Evolutionary conservation across 495 filamentous ascomycete species (phyloP).

Genomic region (Penicillium turbatum): DNA sequence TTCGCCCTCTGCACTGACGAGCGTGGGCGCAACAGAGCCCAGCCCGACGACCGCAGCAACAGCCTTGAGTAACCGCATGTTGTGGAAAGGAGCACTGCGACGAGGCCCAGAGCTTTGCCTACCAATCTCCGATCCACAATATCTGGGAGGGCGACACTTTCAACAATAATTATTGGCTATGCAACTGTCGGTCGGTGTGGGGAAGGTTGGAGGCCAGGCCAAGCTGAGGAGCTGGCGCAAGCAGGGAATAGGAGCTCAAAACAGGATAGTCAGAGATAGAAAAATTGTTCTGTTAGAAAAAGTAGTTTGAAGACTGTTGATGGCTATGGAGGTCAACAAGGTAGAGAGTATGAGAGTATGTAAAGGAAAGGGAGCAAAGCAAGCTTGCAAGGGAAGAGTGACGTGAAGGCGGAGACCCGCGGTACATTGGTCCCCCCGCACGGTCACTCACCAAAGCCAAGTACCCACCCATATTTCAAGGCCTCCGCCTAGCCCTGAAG

Average conservation of each 20-base stretch:
- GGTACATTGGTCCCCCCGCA: constrained; percentile 21
- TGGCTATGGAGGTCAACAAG: not conserved
- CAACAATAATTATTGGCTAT: constrained; percentile 9
- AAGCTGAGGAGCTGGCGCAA: constrained; percentile 1
- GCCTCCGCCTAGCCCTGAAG: too few species aligned
- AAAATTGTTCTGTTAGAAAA: not conserved
- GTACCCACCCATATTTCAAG: not conserved
- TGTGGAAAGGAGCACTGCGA: not conserved
- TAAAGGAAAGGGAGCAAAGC: not conserved
- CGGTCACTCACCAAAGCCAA: not conserved
- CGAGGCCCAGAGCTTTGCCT: not conserved
- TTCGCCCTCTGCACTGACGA: constrained; percentile 35
- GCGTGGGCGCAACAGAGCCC: constrained; percentile 26
- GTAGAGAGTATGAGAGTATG: not conserved
- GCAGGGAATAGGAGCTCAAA: not conserved
- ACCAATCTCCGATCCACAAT: not conserved
- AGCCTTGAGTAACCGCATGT: constrained; percentile 36
- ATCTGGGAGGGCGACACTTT: not conserved
- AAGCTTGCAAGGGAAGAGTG: constrained; percentile 9
- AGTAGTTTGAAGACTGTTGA: not conserved
- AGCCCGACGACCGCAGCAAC: constrained; percentile 29
- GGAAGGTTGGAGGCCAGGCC: constrained; percentile 6
- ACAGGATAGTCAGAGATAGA: not conserved
- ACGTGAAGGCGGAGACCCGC: constrained; percentile 21
- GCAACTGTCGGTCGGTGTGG: constrained; percentile 6